Percentiles rank a stretch among this genome's conserved stretches.
Evolutionary conservation across 192 early-diverging fungal species (phyloP).

Genomic region (Linnemannia hyalina): DNA sequence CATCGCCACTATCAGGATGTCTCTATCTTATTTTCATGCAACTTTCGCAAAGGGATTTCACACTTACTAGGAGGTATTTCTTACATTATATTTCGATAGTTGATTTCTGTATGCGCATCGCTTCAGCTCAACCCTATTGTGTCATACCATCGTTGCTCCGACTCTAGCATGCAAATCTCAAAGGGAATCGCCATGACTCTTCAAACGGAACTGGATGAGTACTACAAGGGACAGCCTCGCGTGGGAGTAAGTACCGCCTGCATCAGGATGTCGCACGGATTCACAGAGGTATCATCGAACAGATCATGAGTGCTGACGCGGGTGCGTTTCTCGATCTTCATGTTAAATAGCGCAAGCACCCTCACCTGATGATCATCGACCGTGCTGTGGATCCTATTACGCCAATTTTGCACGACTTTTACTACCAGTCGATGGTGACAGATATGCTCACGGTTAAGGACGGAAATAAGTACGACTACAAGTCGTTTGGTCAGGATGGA

Average conservation of each 20-base stretch:
- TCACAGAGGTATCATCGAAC: background rate
- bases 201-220: constrained; percentile 88
- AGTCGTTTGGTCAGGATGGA: constrained; percentile 64
- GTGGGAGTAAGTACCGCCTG: constrained; percentile 65
- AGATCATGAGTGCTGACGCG: background rate
- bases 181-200: constrained; percentile 84
- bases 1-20: constrained; percentile 28
- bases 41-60: background rate
- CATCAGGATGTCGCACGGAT: too few species aligned
- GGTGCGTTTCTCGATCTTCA: background rate
- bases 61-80: background rate
- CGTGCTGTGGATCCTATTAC: constrained; percentile 91
- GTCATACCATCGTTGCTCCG: constrained; percentile 88
- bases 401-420: constrained; percentile 97
- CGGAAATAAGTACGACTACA: constrained; percentile 73
- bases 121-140: constrained; percentile 95
- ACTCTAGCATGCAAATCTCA: constrained; percentile 72
- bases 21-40: background rate
- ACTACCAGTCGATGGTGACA: constrained; percentile 97
- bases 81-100: constrained; percentile 54
- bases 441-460: constrained; percentile 85
- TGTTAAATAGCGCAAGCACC: constrained; percentile 41
- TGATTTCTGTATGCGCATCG: constrained; percentile 89
- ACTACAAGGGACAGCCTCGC: constrained; percentile 74
- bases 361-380: constrained; percentile 87